Evolutionary conservation across 768 basidiomycete species (phyloP).

Genomic region (Mycena vitilis): DNA sequence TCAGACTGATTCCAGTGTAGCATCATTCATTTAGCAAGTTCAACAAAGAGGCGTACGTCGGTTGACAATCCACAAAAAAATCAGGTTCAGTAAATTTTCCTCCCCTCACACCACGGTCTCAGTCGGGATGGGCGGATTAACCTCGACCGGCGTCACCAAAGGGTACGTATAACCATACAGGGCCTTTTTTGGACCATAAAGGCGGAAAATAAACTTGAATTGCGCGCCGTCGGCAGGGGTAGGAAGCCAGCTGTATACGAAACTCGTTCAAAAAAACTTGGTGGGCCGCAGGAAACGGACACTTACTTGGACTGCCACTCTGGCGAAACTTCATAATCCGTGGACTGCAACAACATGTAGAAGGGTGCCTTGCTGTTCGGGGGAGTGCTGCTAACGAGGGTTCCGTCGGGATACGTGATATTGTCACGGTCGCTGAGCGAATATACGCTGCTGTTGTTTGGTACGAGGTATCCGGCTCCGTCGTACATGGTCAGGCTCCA

Average conservation of each 20-base stretch:
- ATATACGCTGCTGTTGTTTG: constrained; percentile 6
- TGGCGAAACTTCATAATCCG: too few species aligned
- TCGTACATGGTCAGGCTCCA: constrained; percentile 29
- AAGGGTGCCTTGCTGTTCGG: too few species aligned
- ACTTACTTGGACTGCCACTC: constrained; percentile 27
- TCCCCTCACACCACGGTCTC: too few species aligned
- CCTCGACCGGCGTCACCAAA: constrained; percentile 4
- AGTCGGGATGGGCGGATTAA: constrained; percentile 10
- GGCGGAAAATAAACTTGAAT: constrained; percentile 9
- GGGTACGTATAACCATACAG: constrained; percentile 12
- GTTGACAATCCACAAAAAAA: too few species aligned
- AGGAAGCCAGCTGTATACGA: constrained; percentile 20
- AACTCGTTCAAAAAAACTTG: not conserved
- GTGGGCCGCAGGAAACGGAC: not conserved
- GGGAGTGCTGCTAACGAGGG: not conserved
- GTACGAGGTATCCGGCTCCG: constrained; percentile 15
- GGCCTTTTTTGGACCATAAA: constrained; percentile 1
- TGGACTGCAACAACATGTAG: too few species aligned
- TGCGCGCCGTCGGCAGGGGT: constrained; percentile 8
- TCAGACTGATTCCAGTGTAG: too few species aligned
- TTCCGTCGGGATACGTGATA: constrained; percentile 22
- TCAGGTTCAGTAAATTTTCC: too few species aligned
- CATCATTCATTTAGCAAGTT: too few species aligned
- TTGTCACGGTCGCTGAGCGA: constrained; percentile 17
- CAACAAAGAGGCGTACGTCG: too few species aligned